phyloP scores from a whole-genome alignment of 805 yeast species.

The Candida taoyuanica region DNA sequence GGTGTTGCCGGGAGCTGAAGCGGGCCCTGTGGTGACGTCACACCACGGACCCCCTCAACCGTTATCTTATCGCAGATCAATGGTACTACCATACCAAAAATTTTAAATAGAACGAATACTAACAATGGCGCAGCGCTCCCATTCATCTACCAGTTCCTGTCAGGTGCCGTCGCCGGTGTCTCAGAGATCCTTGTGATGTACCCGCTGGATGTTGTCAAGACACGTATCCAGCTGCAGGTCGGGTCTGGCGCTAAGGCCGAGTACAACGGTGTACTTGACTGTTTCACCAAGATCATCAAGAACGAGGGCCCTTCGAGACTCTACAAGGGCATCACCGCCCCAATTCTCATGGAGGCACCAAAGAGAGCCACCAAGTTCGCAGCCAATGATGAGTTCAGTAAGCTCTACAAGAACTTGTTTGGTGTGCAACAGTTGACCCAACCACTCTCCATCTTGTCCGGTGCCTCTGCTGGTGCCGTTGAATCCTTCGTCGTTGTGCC shows the following conservation, averaged over 20 bases:
- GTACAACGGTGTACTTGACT: constrained; percentile 80
- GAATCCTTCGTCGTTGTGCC: constrained; percentile 98
- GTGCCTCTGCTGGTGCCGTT: constrained; percentile 98
- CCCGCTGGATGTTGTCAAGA: constrained; percentile 95
- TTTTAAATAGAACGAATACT: not conserved
- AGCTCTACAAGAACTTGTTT: constrained; percentile 66
- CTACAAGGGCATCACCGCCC: constrained; percentile 93
- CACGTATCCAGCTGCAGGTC: constrained; percentile 88
- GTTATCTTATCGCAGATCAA: not conserved
- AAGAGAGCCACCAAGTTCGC: constrained; percentile 98
- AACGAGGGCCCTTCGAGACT: constrained; percentile 81
- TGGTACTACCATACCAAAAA: too few relatives aligned
- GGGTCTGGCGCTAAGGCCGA: constrained; percentile 43
- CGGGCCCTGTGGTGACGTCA: not conserved
- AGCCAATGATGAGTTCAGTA: constrained; percentile 96
- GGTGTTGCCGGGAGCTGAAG: too few relatives aligned
- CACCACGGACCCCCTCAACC: not conserved
- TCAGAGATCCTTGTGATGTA: constrained; percentile 94
- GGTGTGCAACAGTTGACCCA: constrained; percentile 71
- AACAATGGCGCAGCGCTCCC: constrained; percentile 52
- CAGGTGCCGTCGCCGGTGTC: constrained; percentile 96
- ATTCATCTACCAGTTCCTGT: constrained; percentile 82
- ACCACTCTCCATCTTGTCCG: constrained; percentile 81
- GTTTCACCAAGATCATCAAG: constrained; percentile 75
- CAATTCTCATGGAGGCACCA: constrained; percentile 98